phyloP scores from a whole-genome alignment of 148 eudicot genomes.

The Rhododendron vialii region DNA sequence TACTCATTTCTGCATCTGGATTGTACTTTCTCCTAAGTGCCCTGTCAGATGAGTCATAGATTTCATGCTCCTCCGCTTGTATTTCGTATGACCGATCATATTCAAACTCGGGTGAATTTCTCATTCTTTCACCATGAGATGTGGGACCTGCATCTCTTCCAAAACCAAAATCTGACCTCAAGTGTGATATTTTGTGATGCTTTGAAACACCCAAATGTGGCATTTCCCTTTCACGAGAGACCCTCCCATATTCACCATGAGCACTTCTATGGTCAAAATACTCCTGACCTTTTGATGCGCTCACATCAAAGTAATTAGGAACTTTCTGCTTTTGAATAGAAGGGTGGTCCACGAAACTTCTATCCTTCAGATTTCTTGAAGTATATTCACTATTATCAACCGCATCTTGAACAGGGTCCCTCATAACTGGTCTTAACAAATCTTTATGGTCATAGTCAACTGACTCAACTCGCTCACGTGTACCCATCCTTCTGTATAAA shows the following conservation, averaged over 20 bases:
- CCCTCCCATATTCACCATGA: constrained; percentile 24
- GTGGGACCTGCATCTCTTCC: constrained; percentile 25
- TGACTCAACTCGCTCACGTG: constrained; percentile 17
- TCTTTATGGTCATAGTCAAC: constrained; percentile 19
- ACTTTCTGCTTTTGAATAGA: constrained; percentile 18
- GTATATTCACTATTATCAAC: constrained; percentile 25
- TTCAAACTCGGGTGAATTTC: constrained; percentile 17
- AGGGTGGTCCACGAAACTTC: constrained; percentile 20
- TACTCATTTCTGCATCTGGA: not conserved
- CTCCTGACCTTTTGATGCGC: constrained; percentile 21
- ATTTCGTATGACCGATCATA: constrained; percentile 17
- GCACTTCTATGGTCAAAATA: constrained; percentile 24
- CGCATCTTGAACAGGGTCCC: constrained; percentile 18
- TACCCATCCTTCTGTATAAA: constrained; percentile 13
- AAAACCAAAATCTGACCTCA: constrained; percentile 21
- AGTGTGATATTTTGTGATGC: constrained; percentile 21
- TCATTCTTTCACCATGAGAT: constrained; percentile 25
- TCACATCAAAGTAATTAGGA: constrained; percentile 19
- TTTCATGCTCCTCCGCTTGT: constrained; percentile 5
- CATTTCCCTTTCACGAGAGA: constrained; percentile 17
- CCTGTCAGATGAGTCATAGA: constrained; percentile 19
- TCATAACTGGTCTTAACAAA: constrained; percentile 14
- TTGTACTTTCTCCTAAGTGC: constrained; percentile 5
- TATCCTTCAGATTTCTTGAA: constrained; percentile 19
- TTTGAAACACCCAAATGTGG: constrained; percentile 17